Evolutionary conservation across 306 rosid species (phyloP), one percentile per base, ranked within the genome.

Genomic region (Malus sieversii): DNA sequence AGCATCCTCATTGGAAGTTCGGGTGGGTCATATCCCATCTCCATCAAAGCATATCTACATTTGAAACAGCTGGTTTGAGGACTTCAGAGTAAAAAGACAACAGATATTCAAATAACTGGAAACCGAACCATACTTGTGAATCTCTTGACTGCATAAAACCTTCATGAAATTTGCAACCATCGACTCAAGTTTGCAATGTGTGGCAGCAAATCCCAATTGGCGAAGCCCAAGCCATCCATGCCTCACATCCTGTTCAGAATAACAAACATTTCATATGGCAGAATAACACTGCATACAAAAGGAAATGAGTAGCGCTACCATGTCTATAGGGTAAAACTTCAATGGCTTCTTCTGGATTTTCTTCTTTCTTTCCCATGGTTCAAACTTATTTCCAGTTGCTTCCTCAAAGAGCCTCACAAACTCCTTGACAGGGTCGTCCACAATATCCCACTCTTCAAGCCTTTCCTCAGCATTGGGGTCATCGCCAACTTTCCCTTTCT

Each of bases 361-460:
- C 78, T 90, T 87, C 82, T 95, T 93, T 74, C 80, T 87, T 86
- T 92, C 97, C 98, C 96, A 92, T 30, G 90, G 74, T 74, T 88
- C 90, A 65, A 95, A 89, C 48, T 95, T 88, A 75, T 90, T 92
- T 29, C 95, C 96, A 4, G 98, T 89, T 67, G 80, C 73, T 72
- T 92, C 97, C 83, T 92, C 88, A 62, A 92, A 95, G 33, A 95
- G 84, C 83, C 86, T 84, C 58, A 77, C 91, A 72, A 90, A 88
- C 83, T 89, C 93, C 71, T 84, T 78, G 10, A 90, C n/a, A 44
- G 95, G 96, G 74, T 75, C 29, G 25, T 74, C 84, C 66, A 40
- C 84, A 30, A 86, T 80, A 18, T 90, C 88, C 53, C 48, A 73
- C 77, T 90, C 96, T 71, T 89, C 95, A 14, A 87, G 79, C 53